These are phyloP conservation scores for Porphyrellus cyaneotinctus DNA, from an alignment of 768 basidiomycete genomes.

Conservation along the genomic window DNA sequence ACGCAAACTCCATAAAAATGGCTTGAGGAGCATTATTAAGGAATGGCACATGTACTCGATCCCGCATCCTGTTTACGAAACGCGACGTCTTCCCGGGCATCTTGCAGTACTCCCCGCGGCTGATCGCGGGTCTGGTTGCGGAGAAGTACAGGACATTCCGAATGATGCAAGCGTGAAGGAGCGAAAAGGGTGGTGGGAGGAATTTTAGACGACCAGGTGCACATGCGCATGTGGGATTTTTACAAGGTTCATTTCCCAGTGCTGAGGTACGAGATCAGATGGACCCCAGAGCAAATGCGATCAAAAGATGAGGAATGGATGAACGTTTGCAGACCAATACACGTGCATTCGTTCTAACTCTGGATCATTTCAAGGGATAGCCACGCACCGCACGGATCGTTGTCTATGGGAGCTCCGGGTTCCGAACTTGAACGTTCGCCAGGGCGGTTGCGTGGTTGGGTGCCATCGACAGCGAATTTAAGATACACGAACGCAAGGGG, in stretches of 20 bases:
- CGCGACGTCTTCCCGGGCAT: slow-evolving; percentile 56
- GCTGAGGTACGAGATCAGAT: slow-evolving; percentile 63
- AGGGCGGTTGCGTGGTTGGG: slow-evolving; percentile 59
- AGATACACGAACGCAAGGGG: slow-evolving; percentile 36
- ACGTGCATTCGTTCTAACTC: neutral
- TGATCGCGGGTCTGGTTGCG: slow-evolving; percentile 45
- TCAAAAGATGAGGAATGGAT: slow-evolving; percentile 41
- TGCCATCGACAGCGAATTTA: slow-evolving; percentile 43
- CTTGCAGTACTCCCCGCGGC: slow-evolving; percentile 53
- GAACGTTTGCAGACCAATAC: neutral
- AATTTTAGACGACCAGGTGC: slow-evolving; percentile 60
- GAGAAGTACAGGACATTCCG: slow-evolving; percentile 40
- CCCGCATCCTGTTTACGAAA: slow-evolving; percentile 50
- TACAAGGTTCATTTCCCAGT: slow-evolving; percentile 54
- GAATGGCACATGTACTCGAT: slow-evolving; percentile 80
- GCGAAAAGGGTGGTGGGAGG: slow-evolving; percentile 50
- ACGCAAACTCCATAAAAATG: slow-evolving; percentile 47
- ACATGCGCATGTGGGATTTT: slow-evolving; percentile 65
- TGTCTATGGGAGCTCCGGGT: slow-evolving; percentile 57
- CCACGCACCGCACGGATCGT: slow-evolving; percentile 69
- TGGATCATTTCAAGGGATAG: slow-evolving; percentile 45
- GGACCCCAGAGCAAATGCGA: slow-evolving; percentile 60
- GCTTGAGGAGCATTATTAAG: slow-evolving; percentile 58
- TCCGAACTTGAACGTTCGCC: slow-evolving; percentile 43
- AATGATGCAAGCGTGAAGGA: slow-evolving; percentile 42